These are phyloP conservation scores for Dissophora globulifera DNA, from an alignment of 192 early-diverging fungal species.

Conservation along the genomic window DNA sequence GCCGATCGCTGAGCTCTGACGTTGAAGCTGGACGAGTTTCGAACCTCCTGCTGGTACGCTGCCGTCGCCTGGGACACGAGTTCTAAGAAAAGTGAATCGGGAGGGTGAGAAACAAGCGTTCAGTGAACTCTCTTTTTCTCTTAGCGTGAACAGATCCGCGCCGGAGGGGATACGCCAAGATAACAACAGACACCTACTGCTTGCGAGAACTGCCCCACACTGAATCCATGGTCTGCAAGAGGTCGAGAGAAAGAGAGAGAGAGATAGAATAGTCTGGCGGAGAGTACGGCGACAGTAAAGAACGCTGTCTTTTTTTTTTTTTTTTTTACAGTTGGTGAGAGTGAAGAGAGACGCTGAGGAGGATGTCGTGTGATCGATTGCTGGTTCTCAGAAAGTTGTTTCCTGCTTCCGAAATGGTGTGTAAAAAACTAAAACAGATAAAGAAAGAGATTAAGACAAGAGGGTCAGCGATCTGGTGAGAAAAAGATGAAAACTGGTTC, in stretches of 20 bases:
- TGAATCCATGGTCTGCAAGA: constrained; percentile 25
- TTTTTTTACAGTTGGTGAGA: no score
- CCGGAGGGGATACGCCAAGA: neutral
- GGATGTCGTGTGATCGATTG: no score
- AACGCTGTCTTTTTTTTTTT: neutral
- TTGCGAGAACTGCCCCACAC: constrained; percentile 42
- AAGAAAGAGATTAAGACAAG: no score
- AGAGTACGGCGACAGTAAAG: neutral
- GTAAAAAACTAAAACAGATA: no score
- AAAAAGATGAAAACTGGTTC: neutral
- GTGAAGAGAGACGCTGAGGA: no score
- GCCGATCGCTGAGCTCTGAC: constrained; percentile 36
- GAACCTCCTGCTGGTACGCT: constrained; percentile 30
- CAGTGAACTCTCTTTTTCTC: no score
- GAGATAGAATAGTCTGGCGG: no score
- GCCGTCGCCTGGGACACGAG: constrained; percentile 10
- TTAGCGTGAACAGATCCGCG: no score
- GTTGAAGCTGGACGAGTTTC: constrained; percentile 47
- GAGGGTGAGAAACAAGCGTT: neutral
- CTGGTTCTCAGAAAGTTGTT: no score
- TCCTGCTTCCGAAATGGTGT: no score
- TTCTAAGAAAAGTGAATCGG: neutral
- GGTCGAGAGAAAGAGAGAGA: neutral
- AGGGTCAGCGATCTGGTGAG: no score
- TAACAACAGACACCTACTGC: constrained; percentile 13